Evolutionary conservation across 176 grass and related monocot species (phyloP), one percentile per base, ranked within the genome.

Genomic region (Pharus latifolius): DNA sequence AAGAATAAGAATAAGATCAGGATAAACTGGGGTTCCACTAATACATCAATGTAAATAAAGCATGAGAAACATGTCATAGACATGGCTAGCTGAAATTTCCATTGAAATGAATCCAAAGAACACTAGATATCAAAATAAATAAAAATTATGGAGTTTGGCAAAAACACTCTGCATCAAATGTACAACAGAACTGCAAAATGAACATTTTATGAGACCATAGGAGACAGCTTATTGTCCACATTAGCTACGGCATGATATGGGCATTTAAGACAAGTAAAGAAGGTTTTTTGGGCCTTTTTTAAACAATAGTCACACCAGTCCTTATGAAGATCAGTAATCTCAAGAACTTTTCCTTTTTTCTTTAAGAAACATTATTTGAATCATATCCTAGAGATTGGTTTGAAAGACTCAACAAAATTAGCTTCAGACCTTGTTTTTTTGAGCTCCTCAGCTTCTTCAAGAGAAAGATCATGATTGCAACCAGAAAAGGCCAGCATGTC

Each of bases 401-500:
- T 54, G 25, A 23, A 65, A 42, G 37, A 37, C 29, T 47, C 13
- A 14, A 56, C 18, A 63, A 27, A 2, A 24, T 22, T 27, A 33
- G 34, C 51, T 10, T 53, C 73, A 79, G 56, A 96, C 93, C 93
- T 97, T 80, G 92, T 84, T 70, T 72, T 92, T 87, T 82, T 92
- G 11, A 97, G 87, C n/a, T 92, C 89, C 65, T 92, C 86, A 18
- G 89, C 69, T 85, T 97, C 93, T 84, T 80, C 72, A 22, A 6
- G 66, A 72, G 87, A 92, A 73, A 91, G 91, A 51, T 70, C 93
- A 75, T 97, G 86, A 63, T 85, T 89, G 60, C 93, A 97, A 79
- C 93, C 93, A 60, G 93, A 97, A 83, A 97, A 97, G 50, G 93
- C 89, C 28, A 97, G 83, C 93, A 97, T 92, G 44, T 97, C 93